Conservation (phyloP, 1,139 yeast species). For the Candida buenavistaensis region DNA sequence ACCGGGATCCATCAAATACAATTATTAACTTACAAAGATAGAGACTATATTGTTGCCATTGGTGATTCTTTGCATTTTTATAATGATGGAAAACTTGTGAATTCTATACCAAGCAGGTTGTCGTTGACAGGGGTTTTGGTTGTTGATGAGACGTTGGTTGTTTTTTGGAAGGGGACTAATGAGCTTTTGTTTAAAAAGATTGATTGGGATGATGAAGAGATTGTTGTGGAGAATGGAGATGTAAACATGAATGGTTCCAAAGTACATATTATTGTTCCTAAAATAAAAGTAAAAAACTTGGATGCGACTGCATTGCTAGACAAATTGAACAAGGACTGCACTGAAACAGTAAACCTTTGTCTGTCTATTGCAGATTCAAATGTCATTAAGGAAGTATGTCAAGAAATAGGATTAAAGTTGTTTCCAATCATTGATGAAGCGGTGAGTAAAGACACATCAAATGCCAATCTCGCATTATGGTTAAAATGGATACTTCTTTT, state of each 20-base stretch:
- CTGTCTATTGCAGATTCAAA: slow-evolving; percentile 32
- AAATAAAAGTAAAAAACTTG: slow-evolving; percentile 19
- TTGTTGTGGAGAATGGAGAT: slow-evolving; percentile 1
- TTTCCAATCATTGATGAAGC: slow-evolving; percentile 34
- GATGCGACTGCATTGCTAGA: slow-evolving; percentile 25
- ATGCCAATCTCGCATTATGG: slow-evolving; percentile 42
- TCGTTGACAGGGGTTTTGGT: slow-evolving; percentile 6
- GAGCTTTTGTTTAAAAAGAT: slow-evolving; percentile 7
- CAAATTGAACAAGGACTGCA: slow-evolving; percentile 15
- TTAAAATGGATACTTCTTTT: slow-evolving; percentile 49
- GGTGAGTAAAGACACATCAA: slow-evolving; percentile 36
- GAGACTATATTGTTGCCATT: slow-evolving; percentile 9
- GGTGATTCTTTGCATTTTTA: slow-evolving; percentile 3
- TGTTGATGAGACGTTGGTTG: slow-evolving; percentile 3
- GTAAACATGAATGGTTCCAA: slow-evolving; percentile 3
- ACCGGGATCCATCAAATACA: slow-evolving; percentile 1
- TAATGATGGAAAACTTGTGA: slow-evolving; percentile 4
- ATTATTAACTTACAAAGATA: slow-evolving; percentile 2
- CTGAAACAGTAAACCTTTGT: slow-evolving; percentile 28
- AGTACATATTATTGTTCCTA: background rate
- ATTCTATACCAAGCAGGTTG: slow-evolving; percentile 3
- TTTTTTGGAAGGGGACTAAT: slow-evolving; percentile 7
- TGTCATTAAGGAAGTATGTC: slow-evolving; percentile 36
- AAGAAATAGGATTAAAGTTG: slow-evolving; percentile 17
- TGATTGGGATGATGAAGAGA: slow-evolving; percentile 2